A percentile compares a stretch with the other conserved stretches of the same genome.
These are phyloP conservation scores for Mycena indigotica DNA, from an alignment of 768 basidiomycete genomes.

Conservation along the genomic window DNA sequence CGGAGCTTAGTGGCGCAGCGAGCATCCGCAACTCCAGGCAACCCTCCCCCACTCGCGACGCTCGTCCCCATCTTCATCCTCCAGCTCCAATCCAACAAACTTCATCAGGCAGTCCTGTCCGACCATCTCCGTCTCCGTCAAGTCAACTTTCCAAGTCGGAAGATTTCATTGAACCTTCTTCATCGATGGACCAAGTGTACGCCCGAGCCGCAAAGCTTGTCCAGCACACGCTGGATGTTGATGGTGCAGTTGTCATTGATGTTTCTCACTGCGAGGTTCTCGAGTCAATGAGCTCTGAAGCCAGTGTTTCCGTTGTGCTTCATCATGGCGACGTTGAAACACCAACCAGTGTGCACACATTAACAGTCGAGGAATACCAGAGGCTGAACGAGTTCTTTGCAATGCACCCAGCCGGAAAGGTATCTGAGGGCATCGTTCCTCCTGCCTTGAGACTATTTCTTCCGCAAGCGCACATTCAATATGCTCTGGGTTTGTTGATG, in stretches of 20 bases:
- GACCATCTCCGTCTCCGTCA: background rate
- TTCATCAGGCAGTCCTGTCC: background rate
- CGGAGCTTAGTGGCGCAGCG: background rate
- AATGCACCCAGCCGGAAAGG: slow-evolving; percentile 81
- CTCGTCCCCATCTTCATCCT: background rate
- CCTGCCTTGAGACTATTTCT: slow-evolving; percentile 81
- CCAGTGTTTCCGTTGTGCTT: slow-evolving; percentile 66
- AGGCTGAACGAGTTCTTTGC: slow-evolving; percentile 77
- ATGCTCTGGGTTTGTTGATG: slow-evolving; percentile 73
- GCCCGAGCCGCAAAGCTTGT: slow-evolving; percentile 89
- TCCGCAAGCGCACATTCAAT: slow-evolving; percentile 75
- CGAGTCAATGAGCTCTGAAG: slow-evolving; percentile 66
- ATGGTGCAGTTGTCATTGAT: slow-evolving; percentile 91
- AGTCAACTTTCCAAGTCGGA: slow-evolving; percentile 18
- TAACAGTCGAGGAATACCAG: slow-evolving; percentile 72
- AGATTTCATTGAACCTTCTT: slow-evolving; percentile 36
- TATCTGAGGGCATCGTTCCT: slow-evolving; percentile 86
- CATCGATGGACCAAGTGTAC: slow-evolving; percentile 86
- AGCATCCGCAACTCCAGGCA: slow-evolving; percentile 5
- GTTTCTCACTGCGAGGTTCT: slow-evolving; percentile 88
- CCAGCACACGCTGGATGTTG: slow-evolving; percentile 86
- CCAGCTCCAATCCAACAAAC: background rate
- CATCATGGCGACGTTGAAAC: slow-evolving; percentile 65
- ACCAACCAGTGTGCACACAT: slow-evolving; percentile 53
- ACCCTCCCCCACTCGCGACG: background rate